Evolutionary conservation across 2,329 filamentous ascomycete species (phyloP).

Genomic region (Cadophora malorum): DNA sequence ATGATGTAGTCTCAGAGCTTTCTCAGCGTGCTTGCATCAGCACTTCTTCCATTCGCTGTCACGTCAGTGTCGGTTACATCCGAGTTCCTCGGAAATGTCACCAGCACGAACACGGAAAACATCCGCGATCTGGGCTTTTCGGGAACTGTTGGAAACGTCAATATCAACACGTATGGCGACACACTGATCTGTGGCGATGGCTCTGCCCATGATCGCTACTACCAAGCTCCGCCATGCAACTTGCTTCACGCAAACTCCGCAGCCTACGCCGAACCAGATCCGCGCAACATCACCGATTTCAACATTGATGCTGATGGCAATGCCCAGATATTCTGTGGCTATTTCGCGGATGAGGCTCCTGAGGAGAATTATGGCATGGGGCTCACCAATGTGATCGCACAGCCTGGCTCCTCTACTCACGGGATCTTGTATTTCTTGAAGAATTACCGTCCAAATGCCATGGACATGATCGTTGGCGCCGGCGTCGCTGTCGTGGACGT

Average conservation of each 20-base stretch:
- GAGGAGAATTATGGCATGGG: slow-evolving; percentile 19
- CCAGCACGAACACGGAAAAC: slow-evolving; percentile 20
- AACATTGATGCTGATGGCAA: slow-evolving; percentile 2
- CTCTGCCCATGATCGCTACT: slow-evolving; percentile 8
- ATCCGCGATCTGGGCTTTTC: slow-evolving; percentile 26
- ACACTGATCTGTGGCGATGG: slow-evolving; percentile 21
- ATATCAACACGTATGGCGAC: slow-evolving; percentile 23
- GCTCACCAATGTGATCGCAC: slow-evolving; percentile 21
- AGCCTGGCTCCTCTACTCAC: neutral
- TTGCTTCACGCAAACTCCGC: slow-evolving; percentile 12
- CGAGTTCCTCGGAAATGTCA: slow-evolving; percentile 22
- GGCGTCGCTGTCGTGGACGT: slow-evolving; percentile 23
- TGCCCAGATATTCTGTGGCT: slow-evolving; percentile 20
- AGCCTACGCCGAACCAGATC: slow-evolving; percentile 3
- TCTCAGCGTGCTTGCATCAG: neutral
- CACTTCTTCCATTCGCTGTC: neutral
- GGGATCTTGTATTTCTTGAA: slow-evolving; percentile 24
- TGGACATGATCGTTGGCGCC: slow-evolving; percentile 23
- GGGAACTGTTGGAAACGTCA: slow-evolving; percentile 12
- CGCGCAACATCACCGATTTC: slow-evolving; percentile 16
- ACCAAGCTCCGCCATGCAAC: slow-evolving; percentile 2
- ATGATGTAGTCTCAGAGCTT: neutral
- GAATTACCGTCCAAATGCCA: slow-evolving; percentile 12
- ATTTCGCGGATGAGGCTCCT: slow-evolving; percentile 8
- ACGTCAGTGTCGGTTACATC: neutral